Conservation (phyloP, 805 yeast genomes). For the Komagataella ulmi region DNA sequence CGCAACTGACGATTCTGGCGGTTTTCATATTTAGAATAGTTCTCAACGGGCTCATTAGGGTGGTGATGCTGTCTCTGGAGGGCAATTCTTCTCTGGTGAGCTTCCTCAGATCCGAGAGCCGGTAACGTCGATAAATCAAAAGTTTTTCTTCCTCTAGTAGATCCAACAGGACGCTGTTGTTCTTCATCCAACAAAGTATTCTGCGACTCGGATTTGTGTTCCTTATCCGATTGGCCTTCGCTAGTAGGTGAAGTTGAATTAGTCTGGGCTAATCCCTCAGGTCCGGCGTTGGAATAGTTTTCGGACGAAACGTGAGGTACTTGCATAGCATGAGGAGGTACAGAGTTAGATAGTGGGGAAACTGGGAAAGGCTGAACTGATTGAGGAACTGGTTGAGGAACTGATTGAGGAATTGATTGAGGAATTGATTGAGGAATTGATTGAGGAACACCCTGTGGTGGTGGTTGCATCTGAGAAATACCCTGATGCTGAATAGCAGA, state of each 20-base stretch:
- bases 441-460: constrained; percentile 2
- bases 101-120: constrained; percentile 34
- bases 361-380: constrained; percentile 1
- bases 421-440: constrained; percentile 2
- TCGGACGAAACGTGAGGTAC: constrained; percentile 1
- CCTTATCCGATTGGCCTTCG: neutral
- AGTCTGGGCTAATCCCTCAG: constrained; percentile 3
- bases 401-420: constrained; percentile 2
- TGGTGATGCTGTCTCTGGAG: constrained; percentile 11
- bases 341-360: neutral
- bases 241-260: neutral
- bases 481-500: neutral
- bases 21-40: constrained; percentile 1
- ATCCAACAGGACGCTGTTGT: neutral
- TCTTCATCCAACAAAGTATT: neutral
- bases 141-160: neutral
- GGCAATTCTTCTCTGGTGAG: constrained; percentile 6
- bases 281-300: neutral
- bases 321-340: neutral
- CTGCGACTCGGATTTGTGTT: neutral
- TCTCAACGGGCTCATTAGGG: constrained; percentile 5
- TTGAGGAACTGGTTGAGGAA: constrained; percentile 1
- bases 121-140: constrained; percentile 34
- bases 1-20: neutral
- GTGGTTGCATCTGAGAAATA: neutral